Evolutionary conservation across 495 filamentous ascomycete genomes (phyloP), one percentile per base, ranked within the genome.

Genomic region (Talaromyces ruber): DNA sequence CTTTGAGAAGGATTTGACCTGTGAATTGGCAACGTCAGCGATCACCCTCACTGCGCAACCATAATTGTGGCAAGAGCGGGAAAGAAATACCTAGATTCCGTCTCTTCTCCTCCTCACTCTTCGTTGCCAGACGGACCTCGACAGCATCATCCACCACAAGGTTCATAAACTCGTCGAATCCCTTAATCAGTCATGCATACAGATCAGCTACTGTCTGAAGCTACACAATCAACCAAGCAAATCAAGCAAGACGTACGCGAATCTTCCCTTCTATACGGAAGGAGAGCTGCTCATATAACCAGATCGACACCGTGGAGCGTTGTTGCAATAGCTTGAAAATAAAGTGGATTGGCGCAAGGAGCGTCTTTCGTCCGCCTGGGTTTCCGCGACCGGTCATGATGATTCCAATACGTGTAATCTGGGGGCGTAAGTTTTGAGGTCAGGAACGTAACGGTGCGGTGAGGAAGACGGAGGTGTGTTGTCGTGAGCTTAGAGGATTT

Each of bases 91-190:
- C 95, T 45, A 98, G 70, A 24, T 85, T 82, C 65, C 91, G 82
- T 66, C 92, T 82, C 66, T 82, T 88, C 76, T 96, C 93, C 50
- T 84, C 85, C 60, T 89, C 86, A 11, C 83, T 86, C 78, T 96
- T 96, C 58, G 88, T 90, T 59, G 89, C 80, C 70, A 88, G 82
- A 74, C 88, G 90, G 39, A 98, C 91, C 75, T 98, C 94, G 60
- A 96, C 84, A 37, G 94, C 94, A 68, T 98, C 91, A 69, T 97
- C 93, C 58, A 98, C 83, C 32, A 98, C 94, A 47, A 98, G 81
- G 74, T 98, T 98, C 95, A 98, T 98, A 76, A 97, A 98, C 72
- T 98, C 94, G 73, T 98, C 94, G 65, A 96, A 98, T 32, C 92
- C 92, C 89, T 95, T 69, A 21, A 30, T 11, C 39, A 64, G 61